These are phyloP conservation scores for Chalciporus piperatus DNA, from an alignment of 768 basidiomycete genomes.

Conservation along the genomic window DNA sequence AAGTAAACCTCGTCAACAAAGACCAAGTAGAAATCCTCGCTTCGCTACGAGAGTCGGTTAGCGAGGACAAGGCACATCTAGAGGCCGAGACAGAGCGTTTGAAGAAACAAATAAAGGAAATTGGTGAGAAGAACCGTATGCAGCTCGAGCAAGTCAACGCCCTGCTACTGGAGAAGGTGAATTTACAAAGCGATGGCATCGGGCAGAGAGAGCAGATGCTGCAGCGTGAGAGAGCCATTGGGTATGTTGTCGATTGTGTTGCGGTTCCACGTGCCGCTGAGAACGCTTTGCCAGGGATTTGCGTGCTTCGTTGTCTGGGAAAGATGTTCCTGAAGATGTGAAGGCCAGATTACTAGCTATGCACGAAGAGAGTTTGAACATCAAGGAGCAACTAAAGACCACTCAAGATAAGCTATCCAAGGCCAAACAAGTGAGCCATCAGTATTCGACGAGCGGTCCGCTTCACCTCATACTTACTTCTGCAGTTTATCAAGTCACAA, in stretches of 20 bases:
- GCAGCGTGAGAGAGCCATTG: conserved; percentile 81
- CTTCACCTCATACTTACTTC: not conserved
- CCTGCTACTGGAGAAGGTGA: conserved; percentile 89
- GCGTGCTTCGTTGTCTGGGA: conserved; percentile 71
- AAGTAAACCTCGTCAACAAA: conserved; percentile 89
- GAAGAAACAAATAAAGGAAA: conserved; percentile 64
- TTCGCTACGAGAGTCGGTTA: conserved; percentile 82
- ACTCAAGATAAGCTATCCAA: conserved; percentile 75
- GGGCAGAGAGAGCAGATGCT: conserved; percentile 84
- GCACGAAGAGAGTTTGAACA: conserved; percentile 71
- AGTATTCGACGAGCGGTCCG: not conserved
- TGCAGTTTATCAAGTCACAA: conserved; percentile 87
- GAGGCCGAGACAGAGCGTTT: conserved; percentile 66
- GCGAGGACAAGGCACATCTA: conserved; percentile 78
- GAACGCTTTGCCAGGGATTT: conserved; percentile 55
- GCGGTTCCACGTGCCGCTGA: not conserved
- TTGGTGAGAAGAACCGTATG: conserved; percentile 82
- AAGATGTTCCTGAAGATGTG: conserved; percentile 79
- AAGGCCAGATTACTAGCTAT: conserved; percentile 69
- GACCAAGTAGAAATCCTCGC: conserved; percentile 90
- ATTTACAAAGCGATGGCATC: conserved; percentile 86
- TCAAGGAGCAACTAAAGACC: conserved; percentile 71
- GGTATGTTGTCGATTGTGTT: conserved; percentile 43
- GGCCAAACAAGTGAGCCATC: conserved; percentile 59
- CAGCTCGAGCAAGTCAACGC: conserved; percentile 86